Conservation (phyloP, 2,329 filamentous ascomycete genomes). For the Cladosporium colombiae region DNA sequence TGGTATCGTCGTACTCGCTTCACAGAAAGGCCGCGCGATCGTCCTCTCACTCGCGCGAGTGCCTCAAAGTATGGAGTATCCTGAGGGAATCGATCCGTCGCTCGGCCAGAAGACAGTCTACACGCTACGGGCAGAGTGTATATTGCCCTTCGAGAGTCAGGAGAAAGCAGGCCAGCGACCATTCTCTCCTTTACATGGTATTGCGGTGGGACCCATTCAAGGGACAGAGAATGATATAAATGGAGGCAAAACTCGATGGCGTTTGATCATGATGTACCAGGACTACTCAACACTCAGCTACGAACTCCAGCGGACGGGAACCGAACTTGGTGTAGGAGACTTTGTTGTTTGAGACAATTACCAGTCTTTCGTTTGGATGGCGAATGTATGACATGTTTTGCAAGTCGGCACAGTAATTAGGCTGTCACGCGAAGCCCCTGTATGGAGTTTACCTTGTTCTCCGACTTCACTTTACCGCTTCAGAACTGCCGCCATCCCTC, state of each 20-base stretch:
- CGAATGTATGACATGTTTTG: neutral
- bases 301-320: constrained; percentile 50
- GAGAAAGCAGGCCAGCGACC: constrained; percentile 50
- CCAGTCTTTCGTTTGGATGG: neutral
- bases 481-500: constrained; percentile 50
- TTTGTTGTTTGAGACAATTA: constrained; percentile 5
- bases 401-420: neutral
- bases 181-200: constrained; percentile 61
- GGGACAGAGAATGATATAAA: constrained; percentile 38
- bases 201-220: constrained; percentile 67
- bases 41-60: constrained; percentile 60
- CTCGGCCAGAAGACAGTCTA: constrained; percentile 34
- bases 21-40: constrained; percentile 65
- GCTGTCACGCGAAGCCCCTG: neutral
- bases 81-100: constrained; percentile 13
- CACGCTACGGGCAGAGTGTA: constrained; percentile 56
- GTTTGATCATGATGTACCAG: constrained; percentile 70
- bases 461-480: constrained; percentile 17
- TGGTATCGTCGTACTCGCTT: constrained; percentile 67
- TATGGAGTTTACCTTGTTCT: neutral
- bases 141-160: constrained; percentile 58
- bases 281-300: constrained; percentile 72
- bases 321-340: neutral
- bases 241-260: constrained; percentile 55
- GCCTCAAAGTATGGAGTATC: constrained; percentile 21